A percentile compares a stretch with the other conserved stretches of the same genome.
Conservation (phyloP, 129 eudicot species). For the Lactuca saligna region DNA sequence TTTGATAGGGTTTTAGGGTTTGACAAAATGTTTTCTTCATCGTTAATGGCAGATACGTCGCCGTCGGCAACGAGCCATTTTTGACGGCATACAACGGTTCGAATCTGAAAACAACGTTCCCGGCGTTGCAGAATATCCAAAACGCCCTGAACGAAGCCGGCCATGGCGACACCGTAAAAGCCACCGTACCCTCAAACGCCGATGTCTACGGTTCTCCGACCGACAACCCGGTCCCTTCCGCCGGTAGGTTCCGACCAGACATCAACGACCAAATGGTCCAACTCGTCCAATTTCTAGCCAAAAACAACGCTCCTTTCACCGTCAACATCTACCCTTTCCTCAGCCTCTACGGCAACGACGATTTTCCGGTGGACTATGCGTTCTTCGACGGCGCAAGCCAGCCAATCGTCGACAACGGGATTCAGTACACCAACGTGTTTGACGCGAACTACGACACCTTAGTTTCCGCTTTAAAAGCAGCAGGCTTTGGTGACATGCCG, state of each 20-base stretch:
- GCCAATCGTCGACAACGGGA: conserved; percentile 64
- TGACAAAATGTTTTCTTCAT: neutral
- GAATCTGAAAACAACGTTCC: conserved; percentile 57
- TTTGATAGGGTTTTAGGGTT: neutral
- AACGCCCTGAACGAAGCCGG: conserved; percentile 82
- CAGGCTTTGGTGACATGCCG: conserved; percentile 57
- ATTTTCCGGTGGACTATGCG: conserved; percentile 81
- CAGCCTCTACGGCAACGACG: conserved; percentile 68
- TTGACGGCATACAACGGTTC: conserved; percentile 65
- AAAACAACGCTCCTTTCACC: conserved; percentile 77
- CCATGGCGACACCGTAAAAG: conserved; percentile 58
- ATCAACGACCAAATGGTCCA: conserved; percentile 61
- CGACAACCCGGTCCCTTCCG: conserved; percentile 65
- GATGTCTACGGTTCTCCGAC: conserved; percentile 74
- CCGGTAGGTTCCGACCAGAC: conserved; percentile 72
- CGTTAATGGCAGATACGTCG: conserved; percentile 70
- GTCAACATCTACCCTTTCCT: conserved; percentile 85
- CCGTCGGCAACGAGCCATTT: conserved; percentile 91
- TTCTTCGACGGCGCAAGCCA: conserved; percentile 69
- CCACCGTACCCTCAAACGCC: conserved; percentile 85
- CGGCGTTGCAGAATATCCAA: conserved; percentile 82
- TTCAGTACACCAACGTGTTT: conserved; percentile 69
- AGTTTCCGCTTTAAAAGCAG: conserved; percentile 66
- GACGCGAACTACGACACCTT: conserved; percentile 93
- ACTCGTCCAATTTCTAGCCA: conserved; percentile 61